Evolutionary conservation across 2,329 filamentous ascomycete genomes (phyloP).

Genomic region (Trichoderma aggressivum): DNA sequence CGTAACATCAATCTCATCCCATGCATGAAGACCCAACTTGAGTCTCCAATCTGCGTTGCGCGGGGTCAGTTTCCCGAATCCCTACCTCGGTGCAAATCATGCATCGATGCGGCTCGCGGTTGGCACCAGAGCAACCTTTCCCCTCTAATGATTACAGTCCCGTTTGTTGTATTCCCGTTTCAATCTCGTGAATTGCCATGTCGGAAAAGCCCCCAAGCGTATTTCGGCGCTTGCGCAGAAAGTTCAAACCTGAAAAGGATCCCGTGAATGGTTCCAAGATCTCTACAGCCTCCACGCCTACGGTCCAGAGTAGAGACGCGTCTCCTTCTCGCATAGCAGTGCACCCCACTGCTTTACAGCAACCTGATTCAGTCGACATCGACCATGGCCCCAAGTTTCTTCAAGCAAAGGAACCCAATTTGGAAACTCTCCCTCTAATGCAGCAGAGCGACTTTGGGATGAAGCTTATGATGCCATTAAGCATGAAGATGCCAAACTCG

Average conservation of each 20-base stretch:
- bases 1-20: not conserved
- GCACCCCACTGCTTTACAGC: not conserved
- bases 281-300: not conserved
- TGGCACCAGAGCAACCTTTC: not conserved
- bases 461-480: conserved; percentile 24
- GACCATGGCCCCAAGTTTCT: no score
- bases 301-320: not conserved
- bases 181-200: not conserved
- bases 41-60: not conserved
- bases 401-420: not conserved
- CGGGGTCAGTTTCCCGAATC: not conserved
- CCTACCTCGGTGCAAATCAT: not conserved
- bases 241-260: not conserved
- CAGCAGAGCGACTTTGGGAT: conserved; percentile 21
- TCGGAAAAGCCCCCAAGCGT: not conserved
- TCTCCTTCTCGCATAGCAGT: not conserved
- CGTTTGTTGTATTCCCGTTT: not conserved
- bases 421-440: not conserved
- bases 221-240: not conserved
- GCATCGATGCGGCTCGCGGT: not conserved
- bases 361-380: not conserved
- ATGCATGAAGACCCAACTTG: not conserved
- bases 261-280: not conserved
- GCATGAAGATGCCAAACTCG: conserved; percentile 17
- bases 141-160: not conserved